Conservation (phyloP, 2,329 filamentous ascomycete species). For the Zasmidium cellare region DNA sequence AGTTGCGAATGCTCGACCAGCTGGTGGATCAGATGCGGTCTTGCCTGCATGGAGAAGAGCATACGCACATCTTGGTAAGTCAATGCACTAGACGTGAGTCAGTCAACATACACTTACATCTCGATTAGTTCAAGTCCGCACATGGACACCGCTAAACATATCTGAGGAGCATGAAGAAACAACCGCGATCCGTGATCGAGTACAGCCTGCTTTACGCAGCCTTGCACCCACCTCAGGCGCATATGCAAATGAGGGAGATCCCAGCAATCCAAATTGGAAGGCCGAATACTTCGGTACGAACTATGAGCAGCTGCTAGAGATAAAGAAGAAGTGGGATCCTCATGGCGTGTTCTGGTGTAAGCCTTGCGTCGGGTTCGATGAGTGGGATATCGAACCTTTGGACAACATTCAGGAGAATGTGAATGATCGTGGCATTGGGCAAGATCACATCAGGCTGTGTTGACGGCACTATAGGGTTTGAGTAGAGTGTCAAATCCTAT, state of each 20-base stretch:
- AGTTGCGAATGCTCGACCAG: neutral
- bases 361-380: slow-evolving; percentile 19
- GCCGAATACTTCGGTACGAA: slow-evolving; percentile 38
- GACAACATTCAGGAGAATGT: slow-evolving; percentile 14
- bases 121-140: neutral
- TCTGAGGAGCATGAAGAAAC: slow-evolving; percentile 29
- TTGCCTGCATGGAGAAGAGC: slow-evolving; percentile 22
- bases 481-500: too few relatives aligned
- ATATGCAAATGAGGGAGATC: slow-evolving; percentile 50
- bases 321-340: slow-evolving; percentile 38
- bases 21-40: slow-evolving; percentile 19
- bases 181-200: slow-evolving; percentile 6
- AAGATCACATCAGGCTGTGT: slow-evolving; percentile 16
- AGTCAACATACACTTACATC: neutral
- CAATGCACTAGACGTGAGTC: too few relatives aligned
- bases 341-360: slow-evolving; percentile 31
- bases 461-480: neutral
- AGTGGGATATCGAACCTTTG: slow-evolving; percentile 7
- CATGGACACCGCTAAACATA: slow-evolving; percentile 29
- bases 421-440: slow-evolving; percentile 7
- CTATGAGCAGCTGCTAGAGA: slow-evolving; percentile 32
- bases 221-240: slow-evolving; percentile 44
- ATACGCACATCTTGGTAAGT: slow-evolving; percentile 12
- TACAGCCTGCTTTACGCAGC: slow-evolving; percentile 32
- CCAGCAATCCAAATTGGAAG: slow-evolving; percentile 38